phyloP scores from a whole-genome alignment of 23 red algal species.

The Gracilaria vermiculophylla region DNA sequence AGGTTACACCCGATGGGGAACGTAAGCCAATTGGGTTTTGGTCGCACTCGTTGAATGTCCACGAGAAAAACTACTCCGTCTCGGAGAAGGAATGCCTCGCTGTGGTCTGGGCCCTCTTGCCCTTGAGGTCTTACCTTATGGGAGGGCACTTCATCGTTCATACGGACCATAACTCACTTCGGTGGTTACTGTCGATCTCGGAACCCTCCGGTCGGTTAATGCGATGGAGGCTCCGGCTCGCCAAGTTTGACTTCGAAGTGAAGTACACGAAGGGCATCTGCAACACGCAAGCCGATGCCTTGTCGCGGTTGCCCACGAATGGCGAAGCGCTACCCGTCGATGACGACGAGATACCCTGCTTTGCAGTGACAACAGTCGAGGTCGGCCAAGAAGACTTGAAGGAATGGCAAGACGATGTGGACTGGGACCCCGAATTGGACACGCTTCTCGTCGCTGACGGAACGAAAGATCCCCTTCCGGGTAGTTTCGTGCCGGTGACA shows the following conservation, averaged over 20 bases:
- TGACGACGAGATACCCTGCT: too few species aligned
- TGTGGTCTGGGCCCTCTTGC: not conserved
- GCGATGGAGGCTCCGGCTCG: not conserved
- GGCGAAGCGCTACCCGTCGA: too few species aligned
- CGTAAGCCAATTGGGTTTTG: not conserved
- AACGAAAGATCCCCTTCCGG: too few species aligned
- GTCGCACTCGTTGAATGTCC: not conserved
- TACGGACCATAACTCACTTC: not conserved
- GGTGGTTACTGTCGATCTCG: not conserved
- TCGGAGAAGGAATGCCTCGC: not conserved
- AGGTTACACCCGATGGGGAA: not conserved
- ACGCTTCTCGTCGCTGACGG: too few species aligned
- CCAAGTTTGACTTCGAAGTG: conserved; percentile 10
- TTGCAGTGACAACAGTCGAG: too few species aligned
- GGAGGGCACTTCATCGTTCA: not conserved
- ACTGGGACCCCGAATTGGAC: too few species aligned
- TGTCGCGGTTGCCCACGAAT: not conserved
- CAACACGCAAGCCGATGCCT: conserved; percentile 10
- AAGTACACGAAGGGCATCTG: not conserved
- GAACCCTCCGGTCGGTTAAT: not conserved
- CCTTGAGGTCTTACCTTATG: not conserved
- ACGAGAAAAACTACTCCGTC: not conserved
- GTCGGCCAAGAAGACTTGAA: too few species aligned
- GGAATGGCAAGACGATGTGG: too few species aligned
- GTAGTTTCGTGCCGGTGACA: too few species aligned